Percentiles rank a stretch among this genome's conserved stretches.
phyloP scores from a whole-genome alignment of 257 asterid genomes.

The Echium plantagineum region DNA sequence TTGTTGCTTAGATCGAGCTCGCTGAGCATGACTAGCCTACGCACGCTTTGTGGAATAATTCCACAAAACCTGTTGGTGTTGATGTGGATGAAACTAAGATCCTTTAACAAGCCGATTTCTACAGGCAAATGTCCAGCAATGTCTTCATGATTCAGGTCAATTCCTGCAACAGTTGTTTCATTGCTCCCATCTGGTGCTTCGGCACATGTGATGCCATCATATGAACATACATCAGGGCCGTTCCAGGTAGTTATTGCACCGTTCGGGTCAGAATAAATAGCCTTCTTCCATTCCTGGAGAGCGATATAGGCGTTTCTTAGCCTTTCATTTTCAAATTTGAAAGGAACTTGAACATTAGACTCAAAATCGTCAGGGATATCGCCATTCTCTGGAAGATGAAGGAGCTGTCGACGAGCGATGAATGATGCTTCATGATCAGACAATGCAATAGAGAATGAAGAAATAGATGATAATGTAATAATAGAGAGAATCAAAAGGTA shows the following conservation, averaged over 20 bases:
- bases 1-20: conserved; percentile 90
- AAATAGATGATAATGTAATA: conserved; percentile 7
- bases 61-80: conserved; percentile 88
- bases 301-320: conserved; percentile 52
- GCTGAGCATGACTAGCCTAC: conserved; percentile 24
- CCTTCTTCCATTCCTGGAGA: conserved; percentile 65
- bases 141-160: conserved; percentile 77
- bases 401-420: conserved; percentile 26
- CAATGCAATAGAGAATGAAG: conserved; percentile 16
- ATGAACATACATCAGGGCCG: conserved; percentile 58
- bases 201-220: conserved; percentile 61
- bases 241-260: conserved; percentile 61
- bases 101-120: conserved; percentile 54
- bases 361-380: conserved; percentile 11
- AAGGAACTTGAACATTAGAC: conserved; percentile 5
- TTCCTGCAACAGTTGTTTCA: conserved; percentile 58
- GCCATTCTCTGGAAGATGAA: conserved; percentile 1
- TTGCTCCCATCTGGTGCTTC: conserved; percentile 42
- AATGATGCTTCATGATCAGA: conserved; percentile 17
- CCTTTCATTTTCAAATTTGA: conserved; percentile 28
- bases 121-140: conserved; percentile 82
- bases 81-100: conserved; percentile 57
- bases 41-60: conserved; percentile 42
- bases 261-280: conserved; percentile 65
- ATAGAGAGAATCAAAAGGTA: conserved; percentile 24